Evolutionary conservation across 345 rosid genomes (phyloP), one percentile per base, ranked within the genome.

Genomic region (Corymbia maculata): DNA sequence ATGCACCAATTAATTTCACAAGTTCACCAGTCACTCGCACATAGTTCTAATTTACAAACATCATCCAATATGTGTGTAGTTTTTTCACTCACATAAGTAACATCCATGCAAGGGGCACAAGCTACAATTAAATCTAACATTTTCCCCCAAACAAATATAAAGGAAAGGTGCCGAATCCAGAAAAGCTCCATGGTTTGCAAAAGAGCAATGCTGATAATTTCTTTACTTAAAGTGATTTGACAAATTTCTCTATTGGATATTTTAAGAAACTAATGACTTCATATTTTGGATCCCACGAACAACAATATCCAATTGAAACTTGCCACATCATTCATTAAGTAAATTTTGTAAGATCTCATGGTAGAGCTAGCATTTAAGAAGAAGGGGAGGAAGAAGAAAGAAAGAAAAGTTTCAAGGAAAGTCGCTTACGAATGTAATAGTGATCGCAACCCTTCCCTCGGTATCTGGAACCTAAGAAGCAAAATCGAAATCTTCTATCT

Each of bases 401-500:
- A 36, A 4, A 36, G 45, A 36, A 30, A 70, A 70, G 26, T 42
- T 36, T 44, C 13, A 70, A 24, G 11, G 47, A 70, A 36, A 17
- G 80, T 70, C 47, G 24, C 80, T 36, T 70, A 70, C 80, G 2
- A 0, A 9, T 6, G 47, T 4, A 0, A 70, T 36, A 9, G 80
- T 36, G 47, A 32, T 21, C 22, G 47, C 80, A 70, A 13, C 26
- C 80, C 24, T 17, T 8, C 24, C 47, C 36, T 70, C 7, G 26
- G 24, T 32, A 70, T 36, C 47, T 17, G 11, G 21, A 70, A 70
- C 47, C 80, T 36, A 70, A 70, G 47, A 70, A 70, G 47, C 80
- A 70, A 70, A 70, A 1, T 36, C 26, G 24, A 0, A 36, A 36
- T 6, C 26, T 36, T 70, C 13, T 70, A 0, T 3, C 0, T 70